Evolutionary conservation across 1,139 yeast genomes (phyloP).

Genomic region (Torulaspora pretoriensis): DNA sequence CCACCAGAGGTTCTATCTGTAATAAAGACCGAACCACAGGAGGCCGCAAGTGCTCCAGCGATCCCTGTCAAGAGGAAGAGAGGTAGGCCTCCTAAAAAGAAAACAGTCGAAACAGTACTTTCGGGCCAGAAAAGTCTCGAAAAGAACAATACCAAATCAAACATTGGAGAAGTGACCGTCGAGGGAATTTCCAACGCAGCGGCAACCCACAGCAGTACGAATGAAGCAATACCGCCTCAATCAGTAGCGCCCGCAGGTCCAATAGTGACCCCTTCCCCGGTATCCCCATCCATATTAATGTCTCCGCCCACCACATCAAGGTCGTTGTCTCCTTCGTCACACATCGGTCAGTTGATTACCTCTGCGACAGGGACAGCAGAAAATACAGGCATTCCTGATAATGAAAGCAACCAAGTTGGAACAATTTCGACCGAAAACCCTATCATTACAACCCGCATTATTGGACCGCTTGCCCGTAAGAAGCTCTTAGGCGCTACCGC

Average conservation of each 20-base stretch:
- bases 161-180: conserved; percentile 4
- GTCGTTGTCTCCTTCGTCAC: conserved; percentile 11
- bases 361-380: conserved; percentile 13
- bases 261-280: not conserved
- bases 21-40: conserved; percentile 2
- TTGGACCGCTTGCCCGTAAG: conserved; percentile 13
- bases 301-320: conserved; percentile 11
- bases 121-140: conserved; percentile 8
- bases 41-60: not conserved
- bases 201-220: not conserved
- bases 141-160: conserved; percentile 7
- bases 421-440: conserved; percentile 5
- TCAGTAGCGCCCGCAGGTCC: not conserved
- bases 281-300: conserved; percentile 6
- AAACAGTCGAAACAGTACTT: conserved; percentile 28
- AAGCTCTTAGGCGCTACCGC: conserved; percentile 12
- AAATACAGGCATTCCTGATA: conserved; percentile 8
- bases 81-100: conserved; percentile 36
- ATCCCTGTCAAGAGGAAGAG: conserved; percentile 25
- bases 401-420: conserved; percentile 4
- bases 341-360: conserved; percentile 7
- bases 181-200: conserved; percentile 1
- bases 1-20: conserved; percentile 9
- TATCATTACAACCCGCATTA: conserved; percentile 12
- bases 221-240: conserved; percentile 3